Percentiles rank a stretch among this genome's conserved stretches.
Evolutionary conservation across 2,329 filamentous ascomycete species (phyloP).

Genomic region (Paecilomyces variotii): DNA sequence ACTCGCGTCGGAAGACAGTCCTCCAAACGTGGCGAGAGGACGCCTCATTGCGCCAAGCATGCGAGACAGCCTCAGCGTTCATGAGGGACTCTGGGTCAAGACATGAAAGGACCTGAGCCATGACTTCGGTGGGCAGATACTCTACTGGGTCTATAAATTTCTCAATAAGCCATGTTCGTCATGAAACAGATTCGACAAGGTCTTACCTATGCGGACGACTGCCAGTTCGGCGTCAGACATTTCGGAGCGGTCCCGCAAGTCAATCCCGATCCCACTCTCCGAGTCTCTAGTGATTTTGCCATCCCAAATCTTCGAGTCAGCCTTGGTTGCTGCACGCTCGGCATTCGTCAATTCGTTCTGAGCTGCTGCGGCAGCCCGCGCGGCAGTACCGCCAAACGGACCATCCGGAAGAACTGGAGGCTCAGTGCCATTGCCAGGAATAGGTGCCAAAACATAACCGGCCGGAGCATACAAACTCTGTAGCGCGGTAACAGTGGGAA

Average conservation of each 20-base stretch:
- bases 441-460: slow-evolving; percentile 19
- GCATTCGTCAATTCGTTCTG: slow-evolving; percentile 37
- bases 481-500: slow-evolving; percentile 26
- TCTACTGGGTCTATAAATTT: slow-evolving; percentile 43
- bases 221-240: slow-evolving; percentile 25
- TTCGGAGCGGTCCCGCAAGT: slow-evolving; percentile 31
- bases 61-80: slow-evolving; percentile 49
- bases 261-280: slow-evolving; percentile 44
- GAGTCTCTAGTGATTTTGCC: slow-evolving; percentile 31
- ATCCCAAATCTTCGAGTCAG: slow-evolving; percentile 23
- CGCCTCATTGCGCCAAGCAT: slow-evolving; percentile 48
- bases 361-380: slow-evolving; percentile 42
- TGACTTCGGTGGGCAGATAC: slow-evolving; percentile 51
- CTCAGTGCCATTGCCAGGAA: slow-evolving; percentile 29
- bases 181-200: neutral
- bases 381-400: slow-evolving; percentile 35
- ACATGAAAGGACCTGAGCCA: slow-evolving; percentile 51
- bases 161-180: slow-evolving; percentile 5
- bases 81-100: slow-evolving; percentile 52
- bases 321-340: slow-evolving; percentile 15
- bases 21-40: slow-evolving; percentile 55
- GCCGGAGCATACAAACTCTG: slow-evolving; percentile 26
- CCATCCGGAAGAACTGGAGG: slow-evolving; percentile 34
- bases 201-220: slow-evolving; percentile 30
- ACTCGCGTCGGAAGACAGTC: slow-evolving; percentile 51